Evolutionary conservation across 345 rosid species (phyloP), one percentile per base, ranked within the genome.

Genomic region (Aquilaria sinensis): DNA sequence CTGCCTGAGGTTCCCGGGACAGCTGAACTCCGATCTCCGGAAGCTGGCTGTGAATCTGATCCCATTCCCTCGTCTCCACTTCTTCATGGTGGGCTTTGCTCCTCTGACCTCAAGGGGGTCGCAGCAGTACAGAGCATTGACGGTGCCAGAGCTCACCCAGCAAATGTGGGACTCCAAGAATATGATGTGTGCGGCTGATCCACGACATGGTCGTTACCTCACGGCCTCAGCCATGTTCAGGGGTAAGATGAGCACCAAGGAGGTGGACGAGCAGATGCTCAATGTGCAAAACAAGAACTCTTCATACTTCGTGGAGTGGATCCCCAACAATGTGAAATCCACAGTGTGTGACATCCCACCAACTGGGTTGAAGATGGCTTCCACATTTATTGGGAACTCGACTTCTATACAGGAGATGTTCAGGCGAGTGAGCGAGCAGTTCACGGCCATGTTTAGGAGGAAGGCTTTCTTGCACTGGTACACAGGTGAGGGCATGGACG

Each of bases 401-500:
- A 86, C 92, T 3, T 86, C 92, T 2, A 86, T 86, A 0, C 92
- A 86, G 62, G 92, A 86, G 73, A 86, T 86, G 92, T 86, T 86
- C 30, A 79, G 92, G 82, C 73, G 89, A 12, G 92, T 86, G 45
- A 83, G 92, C 0, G 92, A 86, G 72, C 92, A 86, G 54, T 86
- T 84, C 70, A 86, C 87, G 2, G 85, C 87, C 53, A 81, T 86
- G 92, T 83, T 83, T 53, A 81, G 85, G 85, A 76, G 89, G 72
- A 86, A 83, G 69, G 89, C 89, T 67, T 86, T 86, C 85, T 70
- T 81, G 81, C 89, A 83, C 48, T 80, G 85, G 89, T 86, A 81
- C 61, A 83, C 89, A 0, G 85, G 85, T 6, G 89, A 81, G 62
- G 89, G 89, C 0, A 83, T 83, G 92, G 89, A 86, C 51, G 85